A percentile compares a stretch with the other conserved stretches of the same genome.
phyloP scores from a whole-genome alignment of 2,329 filamentous ascomycete genomes.

The Talaromyces sp. region DNA sequence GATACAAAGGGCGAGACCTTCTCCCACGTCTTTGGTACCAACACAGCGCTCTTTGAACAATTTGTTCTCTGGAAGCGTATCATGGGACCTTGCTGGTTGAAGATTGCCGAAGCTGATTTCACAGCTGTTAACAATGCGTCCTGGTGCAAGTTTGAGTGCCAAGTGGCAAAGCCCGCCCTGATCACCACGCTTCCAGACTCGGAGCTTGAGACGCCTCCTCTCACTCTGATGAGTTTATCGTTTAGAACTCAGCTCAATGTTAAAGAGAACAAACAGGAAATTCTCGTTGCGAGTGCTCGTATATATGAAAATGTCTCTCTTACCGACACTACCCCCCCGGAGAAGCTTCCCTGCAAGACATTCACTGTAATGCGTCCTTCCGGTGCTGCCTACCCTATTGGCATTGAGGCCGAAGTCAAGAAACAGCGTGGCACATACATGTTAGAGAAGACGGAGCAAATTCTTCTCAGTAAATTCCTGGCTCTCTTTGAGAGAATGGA shows the following conservation, averaged over 20 bases:
- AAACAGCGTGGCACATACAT: slow-evolving; percentile 73
- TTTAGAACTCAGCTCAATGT: slow-evolving; percentile 83
- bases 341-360: slow-evolving; percentile 80
- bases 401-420: slow-evolving; percentile 73
- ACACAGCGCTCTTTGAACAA: slow-evolving; percentile 92
- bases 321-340: slow-evolving; percentile 78
- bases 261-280: slow-evolving; percentile 94
- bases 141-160: slow-evolving; percentile 91
- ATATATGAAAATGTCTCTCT: slow-evolving; percentile 88
- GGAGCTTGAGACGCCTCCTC: slow-evolving; percentile 74
- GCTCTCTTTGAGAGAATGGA: slow-evolving; percentile 83
- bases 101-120: slow-evolving; percentile 81
- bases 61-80: slow-evolving; percentile 99
- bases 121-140: slow-evolving; percentile 82
- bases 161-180: slow-evolving; percentile 69
- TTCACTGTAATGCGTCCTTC: slow-evolving; percentile 88
- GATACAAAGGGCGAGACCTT: slow-evolving; percentile 78
- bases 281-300: slow-evolving; percentile 82
- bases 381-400: slow-evolving; percentile 69
- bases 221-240: slow-evolving; percentile 94
- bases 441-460: slow-evolving; percentile 74
- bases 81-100: slow-evolving; percentile 98
- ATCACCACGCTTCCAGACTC: slow-evolving; percentile 68
- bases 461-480: slow-evolving; percentile 81
- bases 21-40: slow-evolving; percentile 87